A percentile compares a stretch with the other conserved stretches of the same genome.
Evolutionary conservation across 495 filamentous ascomycete species (phyloP).

Genomic region (Chaetomium fimeti): DNA sequence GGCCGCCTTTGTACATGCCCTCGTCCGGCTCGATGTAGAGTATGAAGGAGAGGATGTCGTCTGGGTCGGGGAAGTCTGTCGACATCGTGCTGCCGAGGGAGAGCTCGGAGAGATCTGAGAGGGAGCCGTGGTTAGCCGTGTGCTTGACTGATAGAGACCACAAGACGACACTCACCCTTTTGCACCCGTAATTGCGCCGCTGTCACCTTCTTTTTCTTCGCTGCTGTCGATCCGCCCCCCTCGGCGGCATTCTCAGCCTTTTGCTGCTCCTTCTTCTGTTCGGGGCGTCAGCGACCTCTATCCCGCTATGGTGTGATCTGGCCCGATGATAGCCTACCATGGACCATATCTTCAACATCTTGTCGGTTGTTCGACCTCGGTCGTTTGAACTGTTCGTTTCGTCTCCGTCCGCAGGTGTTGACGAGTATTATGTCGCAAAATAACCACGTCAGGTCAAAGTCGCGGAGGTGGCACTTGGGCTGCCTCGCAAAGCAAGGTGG

Average conservation of each 20-base stretch:
- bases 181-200: constrained; percentile 93
- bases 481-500: constrained; percentile 1
- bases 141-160: neutral
- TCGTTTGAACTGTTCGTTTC: neutral
- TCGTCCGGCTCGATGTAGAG: constrained; percentile 94
- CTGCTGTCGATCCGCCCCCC: constrained; percentile 55
- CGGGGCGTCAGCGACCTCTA: constrained; percentile 5
- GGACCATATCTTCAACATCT: constrained; percentile 99
- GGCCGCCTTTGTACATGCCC: constrained; percentile 92
- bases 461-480: constrained; percentile 3
- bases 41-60: constrained; percentile 95
- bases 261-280: constrained; percentile 90
- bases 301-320: constrained; percentile 17
- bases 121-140: constrained; percentile 6
- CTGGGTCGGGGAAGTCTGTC: constrained; percentile 87
- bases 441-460: neutral
- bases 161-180: constrained; percentile 62
- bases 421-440: neutral
- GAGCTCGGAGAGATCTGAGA: constrained; percentile 86
- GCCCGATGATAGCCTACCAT: constrained; percentile 65
- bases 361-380: constrained; percentile 40
- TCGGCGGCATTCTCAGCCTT: constrained; percentile 85
- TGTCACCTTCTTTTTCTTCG: constrained; percentile 96
- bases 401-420: neutral
- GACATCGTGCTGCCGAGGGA: constrained; percentile 88